Evolutionary conservation across 352 stramenopile species (phyloP).

Genomic region (Peronosclerospora sorghi): DNA sequence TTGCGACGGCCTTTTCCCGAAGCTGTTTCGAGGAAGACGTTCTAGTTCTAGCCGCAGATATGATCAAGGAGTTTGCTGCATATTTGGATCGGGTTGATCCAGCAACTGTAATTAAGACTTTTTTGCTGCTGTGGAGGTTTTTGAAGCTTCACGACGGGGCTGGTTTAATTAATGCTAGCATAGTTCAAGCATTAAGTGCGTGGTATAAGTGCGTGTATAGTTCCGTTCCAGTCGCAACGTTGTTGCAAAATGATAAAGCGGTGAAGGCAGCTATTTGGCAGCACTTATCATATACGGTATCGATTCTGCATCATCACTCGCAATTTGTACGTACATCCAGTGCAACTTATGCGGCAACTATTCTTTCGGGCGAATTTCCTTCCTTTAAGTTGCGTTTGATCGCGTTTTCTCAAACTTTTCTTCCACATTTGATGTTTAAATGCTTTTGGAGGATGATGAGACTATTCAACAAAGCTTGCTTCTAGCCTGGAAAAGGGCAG

Average conservation of each 20-base stretch:
- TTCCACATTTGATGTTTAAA: conserved; percentile 55
- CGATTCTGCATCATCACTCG: conserved; percentile 52
- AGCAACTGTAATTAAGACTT: conserved; percentile 12
- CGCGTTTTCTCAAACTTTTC: conserved; percentile 18
- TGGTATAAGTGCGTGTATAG: no score
- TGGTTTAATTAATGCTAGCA: conserved; percentile 24
- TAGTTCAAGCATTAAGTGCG: conserved; percentile 23
- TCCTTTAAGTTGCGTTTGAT: conserved; percentile 3
- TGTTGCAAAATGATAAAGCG: conserved; percentile 17
- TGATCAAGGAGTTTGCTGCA: conserved; percentile 34
- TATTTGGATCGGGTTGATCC: conserved; percentile 18
- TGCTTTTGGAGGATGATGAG: conserved; percentile 37
- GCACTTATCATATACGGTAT: conserved; percentile 26
- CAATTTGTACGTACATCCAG: conserved; percentile 30
- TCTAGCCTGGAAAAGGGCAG: conserved; percentile 28
- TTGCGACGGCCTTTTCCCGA: conserved; percentile 28
- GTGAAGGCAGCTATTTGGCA: conserved; percentile 16
- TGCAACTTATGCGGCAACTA: conserved; percentile 31
- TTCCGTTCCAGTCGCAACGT: conserved; percentile 5
- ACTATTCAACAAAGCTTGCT: conserved; percentile 19
- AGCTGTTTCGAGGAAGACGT: conserved; percentile 49
- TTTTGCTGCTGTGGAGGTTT: conserved; percentile 31
- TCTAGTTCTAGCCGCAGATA: conserved; percentile 40
- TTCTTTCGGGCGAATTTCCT: conserved; percentile 19
- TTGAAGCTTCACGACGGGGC: conserved; percentile 15